These are phyloP conservation scores for Arthrobotrys pseudoclavata DNA, from an alignment of 2,329 filamentous ascomycete genomes.

Conservation along the genomic window DNA sequence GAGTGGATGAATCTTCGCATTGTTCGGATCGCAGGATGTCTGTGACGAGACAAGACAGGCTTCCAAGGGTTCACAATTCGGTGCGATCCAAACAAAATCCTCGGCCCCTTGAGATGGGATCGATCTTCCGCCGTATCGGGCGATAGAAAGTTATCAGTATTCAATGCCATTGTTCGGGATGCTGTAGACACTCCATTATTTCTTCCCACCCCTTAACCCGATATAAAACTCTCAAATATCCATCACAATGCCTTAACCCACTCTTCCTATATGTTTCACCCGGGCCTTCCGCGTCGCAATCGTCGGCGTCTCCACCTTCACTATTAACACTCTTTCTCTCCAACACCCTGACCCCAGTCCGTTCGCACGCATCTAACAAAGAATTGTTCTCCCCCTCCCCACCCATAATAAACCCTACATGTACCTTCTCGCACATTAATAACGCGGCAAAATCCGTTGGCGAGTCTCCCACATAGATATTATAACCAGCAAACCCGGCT, in stretches of 20 bases:
- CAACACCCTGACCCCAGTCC: conserved; percentile 39
- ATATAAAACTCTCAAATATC: conserved; percentile 29
- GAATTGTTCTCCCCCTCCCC: conserved; percentile 37
- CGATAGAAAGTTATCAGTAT: conserved; percentile 4
- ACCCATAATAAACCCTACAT: conserved; percentile 50
- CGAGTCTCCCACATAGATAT: conserved; percentile 54
- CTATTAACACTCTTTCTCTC: conserved; percentile 5
- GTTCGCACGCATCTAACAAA: conserved; percentile 43
- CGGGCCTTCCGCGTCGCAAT: conserved; percentile 38
- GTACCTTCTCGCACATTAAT: conserved; percentile 39
- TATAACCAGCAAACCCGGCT: conserved; percentile 14
- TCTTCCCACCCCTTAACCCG: conserved; percentile 39
- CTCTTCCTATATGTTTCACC: conserved; percentile 36
- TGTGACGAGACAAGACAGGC: conserved; percentile 26
- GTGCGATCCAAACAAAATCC: background rate
- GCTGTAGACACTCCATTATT: conserved; percentile 39
- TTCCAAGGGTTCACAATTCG: background rate
- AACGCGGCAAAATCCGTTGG: conserved; percentile 56
- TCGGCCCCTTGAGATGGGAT: conserved; percentile 13
- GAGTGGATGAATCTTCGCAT: conserved; percentile 26
- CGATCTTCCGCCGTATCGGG: conserved; percentile 19
- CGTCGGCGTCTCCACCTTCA: conserved; percentile 25
- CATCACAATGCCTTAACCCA: conserved; percentile 14
- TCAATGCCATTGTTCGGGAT: conserved; percentile 39
- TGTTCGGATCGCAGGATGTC: conserved; percentile 5